Conservation (phyloP, 805 yeast genomes). For the Kuraishia floccosa region DNA sequence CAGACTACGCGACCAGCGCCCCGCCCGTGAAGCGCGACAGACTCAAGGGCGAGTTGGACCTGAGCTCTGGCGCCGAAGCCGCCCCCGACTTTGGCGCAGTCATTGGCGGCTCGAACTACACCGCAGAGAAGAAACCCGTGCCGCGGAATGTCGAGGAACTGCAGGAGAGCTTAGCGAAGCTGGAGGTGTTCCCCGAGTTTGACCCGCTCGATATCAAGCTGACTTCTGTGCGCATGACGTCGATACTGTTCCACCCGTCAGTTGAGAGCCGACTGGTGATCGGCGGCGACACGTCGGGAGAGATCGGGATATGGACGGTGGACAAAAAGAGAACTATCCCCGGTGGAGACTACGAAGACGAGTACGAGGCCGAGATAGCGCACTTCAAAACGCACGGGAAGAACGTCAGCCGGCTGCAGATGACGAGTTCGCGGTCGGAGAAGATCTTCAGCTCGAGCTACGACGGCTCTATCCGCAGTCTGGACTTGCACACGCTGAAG, state of each 20-base stretch:
- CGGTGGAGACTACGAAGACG: slow-evolving; percentile 27
- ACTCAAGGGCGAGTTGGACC: slow-evolving; percentile 12
- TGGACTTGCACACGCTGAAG: slow-evolving; percentile 53
- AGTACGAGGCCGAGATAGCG: slow-evolving; percentile 40
- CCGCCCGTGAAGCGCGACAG: slow-evolving; percentile 19
- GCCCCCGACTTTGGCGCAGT: slow-evolving; percentile 20
- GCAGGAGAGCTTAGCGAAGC: slow-evolving; percentile 41
- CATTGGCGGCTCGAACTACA: slow-evolving; percentile 42
- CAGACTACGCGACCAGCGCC: slow-evolving; percentile 13
- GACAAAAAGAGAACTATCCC: slow-evolving; percentile 16
- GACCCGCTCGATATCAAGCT: slow-evolving; percentile 65
- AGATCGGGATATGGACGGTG: slow-evolving; percentile 82
- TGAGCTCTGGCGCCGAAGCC: no score
- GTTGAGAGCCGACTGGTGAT: slow-evolving; percentile 46
- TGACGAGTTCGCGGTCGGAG: slow-evolving; percentile 35
- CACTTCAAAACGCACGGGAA: slow-evolving; percentile 68
- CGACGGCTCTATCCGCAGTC: slow-evolving; percentile 74
- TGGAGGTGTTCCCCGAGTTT: slow-evolving; percentile 41
- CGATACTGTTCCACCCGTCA: slow-evolving; percentile 71
- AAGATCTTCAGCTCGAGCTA: slow-evolving; percentile 65
- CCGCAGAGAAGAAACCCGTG: slow-evolving; percentile 53
- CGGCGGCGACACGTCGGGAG: slow-evolving; percentile 88
- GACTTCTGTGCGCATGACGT: slow-evolving; percentile 61
- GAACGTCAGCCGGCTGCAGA: slow-evolving; percentile 52
- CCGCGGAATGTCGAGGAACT: slow-evolving; percentile 26